phyloP scores from a whole-genome alignment of 306 rosid genomes.

The Begonia masoniana region DNA sequence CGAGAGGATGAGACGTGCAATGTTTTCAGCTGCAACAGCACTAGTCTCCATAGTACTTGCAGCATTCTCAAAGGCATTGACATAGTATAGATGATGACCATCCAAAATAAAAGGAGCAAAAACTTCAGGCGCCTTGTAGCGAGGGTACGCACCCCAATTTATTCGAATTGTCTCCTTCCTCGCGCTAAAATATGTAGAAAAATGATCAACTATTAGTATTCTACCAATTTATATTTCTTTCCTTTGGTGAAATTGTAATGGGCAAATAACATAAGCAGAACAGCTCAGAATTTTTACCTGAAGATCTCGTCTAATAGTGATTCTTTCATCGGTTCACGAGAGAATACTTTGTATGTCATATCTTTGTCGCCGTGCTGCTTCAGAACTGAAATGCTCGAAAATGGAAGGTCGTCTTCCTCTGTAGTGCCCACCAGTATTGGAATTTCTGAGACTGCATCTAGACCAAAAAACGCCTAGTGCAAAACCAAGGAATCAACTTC shows the following conservation, averaged over 20 bases:
- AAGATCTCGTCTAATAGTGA: conserved; percentile 54
- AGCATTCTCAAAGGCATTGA: conserved; percentile 92
- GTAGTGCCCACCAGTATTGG: conserved; percentile 79
- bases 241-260: not conserved
- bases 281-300: conserved; percentile 41
- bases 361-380: conserved; percentile 52
- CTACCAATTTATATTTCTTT: not conserved
- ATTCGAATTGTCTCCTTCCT: conserved; percentile 65
- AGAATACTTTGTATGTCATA: conserved; percentile 70
- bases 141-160: conserved; percentile 92
- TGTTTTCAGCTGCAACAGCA: conserved; percentile 84
- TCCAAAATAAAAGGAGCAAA: conserved; percentile 87
- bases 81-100: conserved; percentile 64
- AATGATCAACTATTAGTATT: not conserved
- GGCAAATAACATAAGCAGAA: not conserved
- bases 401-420: conserved; percentile 70
- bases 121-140: conserved; percentile 66
- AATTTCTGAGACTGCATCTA: conserved; percentile 28
- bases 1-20: conserved; percentile 72
- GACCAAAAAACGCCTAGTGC: conserved; percentile 63
- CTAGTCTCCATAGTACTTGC: conserved; percentile 96
- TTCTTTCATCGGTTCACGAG: conserved; percentile 66
- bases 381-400: conserved; percentile 73
- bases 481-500: conserved; percentile 16
- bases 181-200: conserved; percentile 20